Evolutionary conservation across 768 basidiomycete genomes (phyloP).

Genomic region (Gyrodon lividus): DNA sequence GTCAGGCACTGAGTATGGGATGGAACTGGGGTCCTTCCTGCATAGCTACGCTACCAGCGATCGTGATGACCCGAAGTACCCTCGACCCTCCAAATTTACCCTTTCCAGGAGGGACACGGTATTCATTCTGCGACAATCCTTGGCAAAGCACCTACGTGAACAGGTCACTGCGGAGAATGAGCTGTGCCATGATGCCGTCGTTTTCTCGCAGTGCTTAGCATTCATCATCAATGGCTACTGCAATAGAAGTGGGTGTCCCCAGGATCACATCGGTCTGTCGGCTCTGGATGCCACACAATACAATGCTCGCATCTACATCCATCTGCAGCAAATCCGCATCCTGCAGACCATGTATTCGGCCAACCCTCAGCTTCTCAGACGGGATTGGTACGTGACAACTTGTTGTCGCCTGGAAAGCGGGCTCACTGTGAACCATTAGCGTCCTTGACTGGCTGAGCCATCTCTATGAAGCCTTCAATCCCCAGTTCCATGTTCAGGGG

Average conservation of each 20-base stretch:
- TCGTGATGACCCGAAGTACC: not conserved
- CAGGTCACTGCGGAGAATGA: constrained; percentile 35
- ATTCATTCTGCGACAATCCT: constrained; percentile 17
- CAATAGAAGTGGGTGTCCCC: constrained; percentile 31
- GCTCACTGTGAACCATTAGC: not conserved
- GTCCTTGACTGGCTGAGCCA: constrained; percentile 39
- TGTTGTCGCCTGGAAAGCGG: not conserved
- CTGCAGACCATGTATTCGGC: constrained; percentile 33
- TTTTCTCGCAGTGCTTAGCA: constrained; percentile 41
- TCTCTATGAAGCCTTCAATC: constrained; percentile 51
- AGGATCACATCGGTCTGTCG: constrained; percentile 34
- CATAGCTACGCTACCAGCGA: not conserved
- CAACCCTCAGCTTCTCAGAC: not conserved
- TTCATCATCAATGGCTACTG: constrained; percentile 35
- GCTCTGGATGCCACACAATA: constrained; percentile 35
- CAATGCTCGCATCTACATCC: constrained; percentile 41
- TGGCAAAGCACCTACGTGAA: constrained; percentile 29
- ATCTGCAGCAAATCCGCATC: constrained; percentile 51
- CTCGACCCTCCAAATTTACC: not conserved
- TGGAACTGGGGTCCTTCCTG: constrained; percentile 30
- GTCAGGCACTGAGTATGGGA: constrained; percentile 29
- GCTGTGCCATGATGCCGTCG: constrained; percentile 26
- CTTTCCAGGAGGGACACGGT: constrained; percentile 23
- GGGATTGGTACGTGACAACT: constrained; percentile 7
- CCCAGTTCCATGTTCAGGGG: constrained; percentile 47